Evolutionary conservation across 441 rosid genomes (phyloP).

Genomic region (Euphorbia schlechtendalii): DNA sequence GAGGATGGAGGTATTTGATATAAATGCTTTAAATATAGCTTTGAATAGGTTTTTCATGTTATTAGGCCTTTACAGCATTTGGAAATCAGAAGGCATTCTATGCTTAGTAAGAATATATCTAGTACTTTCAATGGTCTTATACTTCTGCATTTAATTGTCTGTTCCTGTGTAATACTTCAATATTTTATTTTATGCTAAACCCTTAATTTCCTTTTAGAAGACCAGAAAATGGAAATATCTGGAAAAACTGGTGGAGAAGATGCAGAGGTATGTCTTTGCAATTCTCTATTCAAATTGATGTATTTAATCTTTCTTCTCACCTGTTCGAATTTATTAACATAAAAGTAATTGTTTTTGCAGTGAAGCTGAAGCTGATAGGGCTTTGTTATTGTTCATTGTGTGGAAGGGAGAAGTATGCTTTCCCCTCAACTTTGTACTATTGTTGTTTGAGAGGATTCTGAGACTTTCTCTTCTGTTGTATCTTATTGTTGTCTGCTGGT

Average conservation of each 20-base stretch:
- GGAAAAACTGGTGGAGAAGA: conserved; percentile 18
- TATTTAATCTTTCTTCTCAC: too few relatives aligned
- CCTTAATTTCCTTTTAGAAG: conserved; percentile 17
- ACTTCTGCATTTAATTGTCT: too few relatives aligned
- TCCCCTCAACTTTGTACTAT: conserved; percentile 15
- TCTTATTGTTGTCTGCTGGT: conserved; percentile 9
- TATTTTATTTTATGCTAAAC: not conserved
- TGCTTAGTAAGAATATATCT: not conserved
- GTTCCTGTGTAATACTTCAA: too few relatives aligned
- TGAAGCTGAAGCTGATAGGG: conserved; percentile 3
- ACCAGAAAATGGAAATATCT: conserved; percentile 20
- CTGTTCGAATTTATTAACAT: not conserved
- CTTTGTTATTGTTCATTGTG: not conserved
- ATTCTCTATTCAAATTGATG: not conserved
- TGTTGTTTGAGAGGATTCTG: conserved; percentile 11
- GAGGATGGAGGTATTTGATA: conserved; percentile 23
- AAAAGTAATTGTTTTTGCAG: conserved; percentile 7
- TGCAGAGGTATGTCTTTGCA: conserved; percentile 16
- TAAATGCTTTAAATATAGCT: not conserved
- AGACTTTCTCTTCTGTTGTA: conserved; percentile 9
- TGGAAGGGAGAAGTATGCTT: conserved; percentile 15
- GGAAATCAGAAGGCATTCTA: not conserved
- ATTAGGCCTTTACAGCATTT: too few relatives aligned
- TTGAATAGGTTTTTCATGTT: not conserved
- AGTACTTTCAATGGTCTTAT: not conserved